Percentiles rank a stretch among this genome's conserved stretches.
phyloP scores from a whole-genome alignment of 768 basidiomycete genomes.

The Panellus pusillus region DNA sequence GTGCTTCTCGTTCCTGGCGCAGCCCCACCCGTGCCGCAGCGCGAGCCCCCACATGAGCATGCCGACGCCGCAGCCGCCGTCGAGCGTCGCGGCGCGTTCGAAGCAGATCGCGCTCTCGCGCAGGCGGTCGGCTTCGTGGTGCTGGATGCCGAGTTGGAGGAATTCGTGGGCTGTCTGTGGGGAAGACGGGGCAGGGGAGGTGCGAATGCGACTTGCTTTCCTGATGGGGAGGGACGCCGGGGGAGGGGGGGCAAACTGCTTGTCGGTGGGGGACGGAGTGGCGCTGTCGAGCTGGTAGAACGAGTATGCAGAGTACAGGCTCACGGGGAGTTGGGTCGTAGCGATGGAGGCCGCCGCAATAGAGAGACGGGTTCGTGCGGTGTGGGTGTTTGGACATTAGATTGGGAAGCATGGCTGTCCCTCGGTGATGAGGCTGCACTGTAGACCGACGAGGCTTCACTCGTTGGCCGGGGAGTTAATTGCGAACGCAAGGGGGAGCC shows the following conservation, averaged over 20 bases:
- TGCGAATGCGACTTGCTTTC: slow-evolving; percentile 8
- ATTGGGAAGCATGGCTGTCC: background rate
- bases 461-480: slow-evolving; percentile 8
- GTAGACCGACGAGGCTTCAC: slow-evolving; percentile 16
- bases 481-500: slow-evolving; percentile 4
- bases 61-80: slow-evolving; percentile 83
- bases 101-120: slow-evolving; percentile 70
- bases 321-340: slow-evolving; percentile 38
- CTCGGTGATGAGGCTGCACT: slow-evolving; percentile 6
- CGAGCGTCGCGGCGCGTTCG: slow-evolving; percentile 70
- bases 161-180: slow-evolving; percentile 58
- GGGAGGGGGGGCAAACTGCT: slow-evolving; percentile 21
- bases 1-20: slow-evolving; percentile 70
- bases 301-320: slow-evolving; percentile 64
- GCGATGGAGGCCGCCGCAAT: slow-evolving; percentile 34
- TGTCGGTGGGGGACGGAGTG: slow-evolving; percentile 44
- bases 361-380: slow-evolving; percentile 22
- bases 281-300: slow-evolving; percentile 59
- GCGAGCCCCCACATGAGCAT: slow-evolving; percentile 93
- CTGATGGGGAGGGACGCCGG: slow-evolving; percentile 16
- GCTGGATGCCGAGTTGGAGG: slow-evolving; percentile 73
- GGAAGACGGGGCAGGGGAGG: slow-evolving; percentile 7
- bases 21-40: slow-evolving; percentile 87
- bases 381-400: background rate
- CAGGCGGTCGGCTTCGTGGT: slow-evolving; percentile 74